Evolutionary conservation across 139 green algal species (phyloP), one percentile per base, ranked within the genome.

Genomic region (Volvox africanus): DNA sequence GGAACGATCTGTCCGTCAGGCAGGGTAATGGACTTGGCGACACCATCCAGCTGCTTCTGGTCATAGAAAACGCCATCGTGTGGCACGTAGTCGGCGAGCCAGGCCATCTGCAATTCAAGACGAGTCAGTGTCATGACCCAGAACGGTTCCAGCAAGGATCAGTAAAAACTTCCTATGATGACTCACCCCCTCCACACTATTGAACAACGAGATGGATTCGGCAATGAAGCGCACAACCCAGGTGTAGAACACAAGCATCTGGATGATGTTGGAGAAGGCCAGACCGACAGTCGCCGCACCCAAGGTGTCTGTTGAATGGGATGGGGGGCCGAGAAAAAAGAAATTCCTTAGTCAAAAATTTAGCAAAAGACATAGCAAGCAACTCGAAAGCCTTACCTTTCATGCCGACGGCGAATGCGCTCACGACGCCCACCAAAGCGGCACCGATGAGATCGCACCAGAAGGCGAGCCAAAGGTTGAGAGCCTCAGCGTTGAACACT

Each of bases 401-500:
- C 77, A 94, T 62, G 50, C 75, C 93, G n/a, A 97, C 95, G 24
- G 91, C 93, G 71, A 97, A 95, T 37, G 92, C 85, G 83, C 79
- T 91, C 24, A 94, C 94, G 13, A 93, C 95, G 37, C 96, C 92
- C 61, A 97, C 91, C 78, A 97, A 89, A 33, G 91, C 55, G 18
- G 95, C 94, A 11, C 95, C 95, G 73, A 95, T 94, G 35, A 97
- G 93, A 91, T 97, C 95, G 80, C 95, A 97, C 92, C 92, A 94
- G 91, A 96, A 96, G 62, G 94, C 94, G 32, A 96, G 91, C 94
- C 94, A 96, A 61, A 96, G 93, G 91, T 96, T 96, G 87, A 94
- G 89, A 11, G 61, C 88, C 91, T 96, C 94, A 33, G 91, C 93
- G 77, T 93, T 94, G 88, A 95, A 96, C 62, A 96, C 84, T n/a